Evolutionary conservation across 2,329 filamentous ascomycete species (phyloP), one percentile per base, ranked within the genome.

Genomic region (Aspergillus fumigatus): DNA sequence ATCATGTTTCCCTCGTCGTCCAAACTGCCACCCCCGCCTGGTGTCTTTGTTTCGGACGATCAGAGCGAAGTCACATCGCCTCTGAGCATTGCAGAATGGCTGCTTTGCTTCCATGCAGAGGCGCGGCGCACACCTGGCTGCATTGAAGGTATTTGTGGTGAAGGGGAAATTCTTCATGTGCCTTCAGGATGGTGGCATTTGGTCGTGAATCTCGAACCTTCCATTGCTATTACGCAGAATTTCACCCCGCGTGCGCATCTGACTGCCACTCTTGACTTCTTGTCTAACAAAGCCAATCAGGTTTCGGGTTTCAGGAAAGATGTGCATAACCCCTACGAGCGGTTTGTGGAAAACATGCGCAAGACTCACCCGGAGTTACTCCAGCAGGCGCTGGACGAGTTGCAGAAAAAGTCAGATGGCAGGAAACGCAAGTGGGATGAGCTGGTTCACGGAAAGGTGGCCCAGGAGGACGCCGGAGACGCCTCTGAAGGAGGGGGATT

Each of bases 111-210:
- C 73, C 94, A 97, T 69, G 83, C 83, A 1, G 88, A 92, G 67
- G 94, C 93, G 9, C 84, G 93, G 52, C 80, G 78, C 52, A 85
- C 87, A 1, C 84, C 87, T 0, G 90, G 88, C 10, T 97, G 92
- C 67, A 75, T 88, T 29, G 93, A 97, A 75, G 93, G 91, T 0
- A 86, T 97, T 27, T 97, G 93, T 70, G 75, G 78, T 14, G 84
- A 86, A 45, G 93, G 93, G 2, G 94, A 97, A 73, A 87, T 97
- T 17, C 75, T 97, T 51, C 90, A 97, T 70, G 93, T 97, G 5
- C 93, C 94, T 0, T 92, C 88, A 52, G 92, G 93, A 5, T 97
- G 93, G 93, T 97, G 94, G 87, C 93, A 97, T 78, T 79, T 97
- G 32, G 94, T 97, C 9, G 87, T 97, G 48, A 97, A 97, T 68